Evolutionary conservation across 1,284 basidiomycete genomes (phyloP).

Genomic region (Apiotrichum laibachii): DNA sequence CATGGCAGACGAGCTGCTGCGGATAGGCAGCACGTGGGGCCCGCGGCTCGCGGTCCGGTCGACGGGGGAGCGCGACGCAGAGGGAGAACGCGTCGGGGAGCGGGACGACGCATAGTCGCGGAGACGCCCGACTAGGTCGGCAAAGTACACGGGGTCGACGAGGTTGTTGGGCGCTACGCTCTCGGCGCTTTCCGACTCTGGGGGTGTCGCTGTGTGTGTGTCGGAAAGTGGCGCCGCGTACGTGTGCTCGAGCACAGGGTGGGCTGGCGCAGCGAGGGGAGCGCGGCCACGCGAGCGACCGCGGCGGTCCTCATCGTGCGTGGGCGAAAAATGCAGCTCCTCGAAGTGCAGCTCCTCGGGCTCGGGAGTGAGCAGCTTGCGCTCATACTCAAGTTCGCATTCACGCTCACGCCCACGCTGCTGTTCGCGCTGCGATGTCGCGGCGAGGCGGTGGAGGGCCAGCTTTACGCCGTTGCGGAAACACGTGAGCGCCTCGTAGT

Average conservation of each 20-base stretch:
- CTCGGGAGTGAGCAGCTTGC: no score
- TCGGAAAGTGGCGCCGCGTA: background rate
- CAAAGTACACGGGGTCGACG: background rate
- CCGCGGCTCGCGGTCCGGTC: background rate
- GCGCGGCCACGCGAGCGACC: no score
- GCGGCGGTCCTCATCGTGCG: no score
- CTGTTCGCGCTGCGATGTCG: no score
- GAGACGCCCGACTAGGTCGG: background rate
- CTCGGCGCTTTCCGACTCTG: background rate
- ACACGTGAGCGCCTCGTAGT: background rate
- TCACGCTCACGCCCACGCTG: no score
- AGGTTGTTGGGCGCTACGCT: background rate
- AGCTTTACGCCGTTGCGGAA: background rate
- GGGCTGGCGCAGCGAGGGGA: no score
- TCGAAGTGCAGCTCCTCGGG: no score
- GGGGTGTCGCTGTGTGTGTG: background rate
- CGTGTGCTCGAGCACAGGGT: no score
- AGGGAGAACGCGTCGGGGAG: background rate
- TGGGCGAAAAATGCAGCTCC: no score
- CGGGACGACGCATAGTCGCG: background rate
- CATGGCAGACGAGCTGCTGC: no score
- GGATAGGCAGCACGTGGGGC: background rate
- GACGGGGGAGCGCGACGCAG: background rate
- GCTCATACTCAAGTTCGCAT: no score
- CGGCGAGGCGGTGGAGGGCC: background rate